Evolutionary conservation across 192 early-diverging fungal genomes (phyloP).

Genomic region (Backusella mclennaniae): DNA sequence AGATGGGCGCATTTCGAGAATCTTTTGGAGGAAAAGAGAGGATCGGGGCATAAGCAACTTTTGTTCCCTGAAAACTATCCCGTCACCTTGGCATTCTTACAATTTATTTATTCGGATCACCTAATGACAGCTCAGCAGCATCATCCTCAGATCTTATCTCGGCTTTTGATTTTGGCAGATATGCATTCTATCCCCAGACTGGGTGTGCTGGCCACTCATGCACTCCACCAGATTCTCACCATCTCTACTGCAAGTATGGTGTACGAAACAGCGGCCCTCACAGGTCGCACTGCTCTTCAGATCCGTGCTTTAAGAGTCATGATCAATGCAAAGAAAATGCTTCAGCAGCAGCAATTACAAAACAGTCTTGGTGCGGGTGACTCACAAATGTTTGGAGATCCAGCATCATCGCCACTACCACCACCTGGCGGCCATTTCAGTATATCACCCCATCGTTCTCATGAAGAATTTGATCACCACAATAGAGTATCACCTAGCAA

Average conservation of each 20-base stretch:
- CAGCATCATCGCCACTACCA: neutral
- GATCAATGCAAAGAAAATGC: constrained; percentile 54
- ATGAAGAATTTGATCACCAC: neutral
- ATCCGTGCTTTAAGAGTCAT: constrained; percentile 52
- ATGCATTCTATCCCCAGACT: constrained; percentile 60
- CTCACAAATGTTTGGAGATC: neutral
- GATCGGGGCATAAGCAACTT: constrained; percentile 24
- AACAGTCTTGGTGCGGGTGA: neutral
- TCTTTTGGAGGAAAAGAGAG: constrained; percentile 35
- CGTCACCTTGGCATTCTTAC: constrained; percentile 60
- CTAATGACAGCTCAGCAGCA: constrained; percentile 67
- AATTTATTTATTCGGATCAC: constrained; percentile 67
- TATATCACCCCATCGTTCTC: neutral
- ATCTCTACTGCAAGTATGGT: constrained; percentile 63
- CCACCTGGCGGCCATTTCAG: neutral
- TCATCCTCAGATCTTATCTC: constrained; percentile 64
- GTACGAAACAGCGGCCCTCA: constrained; percentile 63
- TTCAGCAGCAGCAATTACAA: constrained; percentile 37
- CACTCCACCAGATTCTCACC: constrained; percentile 62
- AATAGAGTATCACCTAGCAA: constrained; percentile 4
- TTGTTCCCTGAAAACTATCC: constrained; percentile 42
- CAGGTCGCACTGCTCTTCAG: constrained; percentile 61
- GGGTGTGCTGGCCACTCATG: constrained; percentile 50
- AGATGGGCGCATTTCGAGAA: constrained; percentile 49
- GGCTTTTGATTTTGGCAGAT: constrained; percentile 60